Conservation (phyloP, 129 eudicot genomes). For the Pittosporum tobira region DNA sequence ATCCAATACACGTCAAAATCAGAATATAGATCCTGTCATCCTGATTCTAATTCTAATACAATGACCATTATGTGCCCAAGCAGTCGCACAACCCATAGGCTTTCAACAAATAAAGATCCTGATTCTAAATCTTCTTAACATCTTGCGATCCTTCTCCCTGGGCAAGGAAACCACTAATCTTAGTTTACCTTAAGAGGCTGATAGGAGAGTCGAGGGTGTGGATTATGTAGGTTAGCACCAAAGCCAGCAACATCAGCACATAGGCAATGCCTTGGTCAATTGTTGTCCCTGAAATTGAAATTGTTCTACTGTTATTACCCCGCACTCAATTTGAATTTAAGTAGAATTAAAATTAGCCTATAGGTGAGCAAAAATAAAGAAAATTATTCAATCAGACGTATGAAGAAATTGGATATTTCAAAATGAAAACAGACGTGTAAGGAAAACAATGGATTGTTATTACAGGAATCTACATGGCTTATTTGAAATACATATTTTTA, state of each 20-base stretch:
- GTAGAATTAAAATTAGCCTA: no score
- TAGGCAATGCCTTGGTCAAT: conserved; percentile 60
- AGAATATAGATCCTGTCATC: no score
- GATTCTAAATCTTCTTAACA: neutral
- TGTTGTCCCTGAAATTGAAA: conserved; percentile 32
- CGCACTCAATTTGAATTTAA: neutral
- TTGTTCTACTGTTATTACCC: neutral
- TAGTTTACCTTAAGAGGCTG: conserved; percentile 14
- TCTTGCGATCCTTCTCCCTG: neutral
- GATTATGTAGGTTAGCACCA: conserved; percentile 66
- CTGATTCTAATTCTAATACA: no score
- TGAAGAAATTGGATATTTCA: no score
- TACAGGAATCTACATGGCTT: no score
- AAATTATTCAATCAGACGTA: no score
- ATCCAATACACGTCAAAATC: no score
- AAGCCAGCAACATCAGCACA: conserved; percentile 51
- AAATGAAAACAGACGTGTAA: no score
- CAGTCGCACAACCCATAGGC: no score
- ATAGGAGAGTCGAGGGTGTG: conserved; percentile 39
- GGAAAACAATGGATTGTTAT: no score
- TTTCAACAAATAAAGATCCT: neutral
- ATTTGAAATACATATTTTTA: no score
- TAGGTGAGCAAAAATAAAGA: neutral
- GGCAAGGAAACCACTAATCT: neutral
- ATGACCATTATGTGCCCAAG: no score